A percentile compares a stretch with the other conserved stretches of the same genome.
These are phyloP conservation scores for Ustilago tritici DNA, from an alignment of 1,284 basidiomycete genomes.

Conservation along the genomic window DNA sequence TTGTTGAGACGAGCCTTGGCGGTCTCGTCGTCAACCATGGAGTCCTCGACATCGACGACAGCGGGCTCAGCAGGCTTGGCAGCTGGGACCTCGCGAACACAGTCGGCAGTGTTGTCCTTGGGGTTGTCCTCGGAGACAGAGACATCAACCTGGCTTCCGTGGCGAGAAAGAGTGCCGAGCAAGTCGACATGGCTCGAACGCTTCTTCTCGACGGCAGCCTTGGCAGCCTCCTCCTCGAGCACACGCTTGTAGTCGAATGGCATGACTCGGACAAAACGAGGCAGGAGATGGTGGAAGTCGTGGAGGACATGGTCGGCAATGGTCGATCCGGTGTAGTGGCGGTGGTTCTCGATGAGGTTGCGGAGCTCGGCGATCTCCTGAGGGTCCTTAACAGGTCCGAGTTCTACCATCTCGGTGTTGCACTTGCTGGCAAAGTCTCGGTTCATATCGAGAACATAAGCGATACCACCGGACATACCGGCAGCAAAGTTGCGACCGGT, in stretches of 20 bases:
- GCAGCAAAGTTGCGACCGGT: conserved; percentile 63
- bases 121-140: conserved; percentile 45
- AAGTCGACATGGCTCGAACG: conserved; percentile 67
- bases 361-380: conserved; percentile 67
- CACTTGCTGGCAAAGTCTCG: conserved; percentile 63
- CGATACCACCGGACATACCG: conserved; percentile 65
- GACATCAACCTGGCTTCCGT: conserved; percentile 64
- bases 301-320: conserved; percentile 65
- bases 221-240: conserved; percentile 67
- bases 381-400: conserved; percentile 63
- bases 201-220: conserved; percentile 68
- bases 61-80: conserved; percentile 61
- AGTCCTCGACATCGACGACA: conserved; percentile 65
- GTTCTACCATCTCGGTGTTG: conserved; percentile 67
- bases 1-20: conserved; percentile 61
- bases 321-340: conserved; percentile 66
- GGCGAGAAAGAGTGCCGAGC: conserved; percentile 65
- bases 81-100: conserved; percentile 40
- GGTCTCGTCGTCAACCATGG: conserved; percentile 67
- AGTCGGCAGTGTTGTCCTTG: conserved; percentile 44
- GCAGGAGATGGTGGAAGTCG: conserved; percentile 66
- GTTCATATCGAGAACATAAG: conserved; percentile 67
- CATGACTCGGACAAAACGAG: conserved; percentile 68
- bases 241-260: conserved; percentile 67
- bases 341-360: conserved; percentile 68